Evolutionary conservation across 2,329 filamentous ascomycete species (phyloP), one percentile per base, ranked within the genome.

Genomic region (Aspergillus arachidicola): DNA sequence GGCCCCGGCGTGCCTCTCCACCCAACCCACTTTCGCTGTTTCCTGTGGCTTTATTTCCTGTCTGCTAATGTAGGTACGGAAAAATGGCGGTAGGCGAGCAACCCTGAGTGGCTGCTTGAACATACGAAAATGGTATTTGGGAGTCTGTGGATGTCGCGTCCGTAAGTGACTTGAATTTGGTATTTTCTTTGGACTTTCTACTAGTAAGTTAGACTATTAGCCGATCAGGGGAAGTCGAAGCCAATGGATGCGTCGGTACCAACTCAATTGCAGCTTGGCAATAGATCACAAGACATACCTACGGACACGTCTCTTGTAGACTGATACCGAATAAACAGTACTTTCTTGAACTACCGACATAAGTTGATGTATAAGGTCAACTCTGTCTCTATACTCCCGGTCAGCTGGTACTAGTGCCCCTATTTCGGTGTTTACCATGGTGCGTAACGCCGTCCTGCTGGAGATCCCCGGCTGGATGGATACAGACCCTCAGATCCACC

Each of bases 191-290:
- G 10, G 3, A 9, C 38, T 41, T 19, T n/a, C 38, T 41, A 41
- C 38, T 41, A 41, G 38, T 41, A n/a, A 41, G 38, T 10, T 41
- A 41, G 38, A 41, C 38, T 19, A 41, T 16, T 41, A 34, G 60
- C 32, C 56, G 60, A 62, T 62, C 60, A 53, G 55, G 46, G 46
- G 41, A 48, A 28, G 30, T 14, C 36, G 41, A 62, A 45, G 56
- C 60, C 60, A 64, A 62, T 58, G 46, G 43, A 36, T 28, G 21
- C 6, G 46, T 23, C 41, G 12, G 41, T 51, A 12, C 16, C 34
- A 63, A 64, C 59, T 62, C 56, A 57, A 62, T 64, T 62, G 56
- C 50, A 59, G 48, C 62, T 64, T 64, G 62, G 62, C 62, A 55
- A 16, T 36, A 19, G 59, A 61, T 62, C 62, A 64, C 62, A 64